Evolutionary conservation across 2,329 filamentous ascomycete species (phyloP).

Genomic region (Penicillium decumbens): DNA sequence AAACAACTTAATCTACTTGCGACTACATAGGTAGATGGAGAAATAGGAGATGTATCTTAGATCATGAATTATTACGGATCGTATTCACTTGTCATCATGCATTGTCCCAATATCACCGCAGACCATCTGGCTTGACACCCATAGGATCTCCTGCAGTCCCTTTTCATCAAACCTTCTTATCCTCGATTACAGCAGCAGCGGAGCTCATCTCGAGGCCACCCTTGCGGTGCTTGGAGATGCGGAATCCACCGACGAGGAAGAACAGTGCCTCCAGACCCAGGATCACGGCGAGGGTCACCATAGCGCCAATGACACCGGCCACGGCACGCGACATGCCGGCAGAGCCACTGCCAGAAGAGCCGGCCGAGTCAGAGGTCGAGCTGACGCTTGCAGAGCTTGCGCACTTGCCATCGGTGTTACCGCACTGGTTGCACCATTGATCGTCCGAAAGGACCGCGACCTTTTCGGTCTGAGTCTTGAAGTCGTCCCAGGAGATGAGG

Average conservation of each 20-base stretch:
- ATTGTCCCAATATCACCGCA: not conserved
- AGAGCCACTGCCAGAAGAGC: conserved; percentile 21
- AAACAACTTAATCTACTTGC: not conserved
- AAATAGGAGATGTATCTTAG: not conserved
- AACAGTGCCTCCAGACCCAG: conserved; percentile 53
- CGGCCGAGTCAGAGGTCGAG: conserved; percentile 20
- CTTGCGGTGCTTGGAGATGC: conserved; percentile 53
- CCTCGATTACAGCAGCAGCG: conserved; percentile 11
- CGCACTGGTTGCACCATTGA: conserved; percentile 71
- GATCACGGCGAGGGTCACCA: conserved; percentile 64
- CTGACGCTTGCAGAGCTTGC: conserved; percentile 35
- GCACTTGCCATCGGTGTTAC: conserved; percentile 65
- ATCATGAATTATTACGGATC: conserved; percentile 1
- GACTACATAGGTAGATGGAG: too few relatives aligned
- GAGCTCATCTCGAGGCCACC: conserved; percentile 8
- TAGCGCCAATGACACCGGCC: conserved; percentile 74
- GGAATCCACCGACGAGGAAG: conserved; percentile 54
- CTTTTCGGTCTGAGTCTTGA: conserved; percentile 58
- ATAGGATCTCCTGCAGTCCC: not conserved
- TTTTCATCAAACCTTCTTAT: conserved; percentile 15
- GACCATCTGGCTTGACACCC: not conserved
- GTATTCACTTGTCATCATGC: conserved; percentile 6
- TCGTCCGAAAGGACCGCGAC: conserved; percentile 62
- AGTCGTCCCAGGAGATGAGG: conserved; percentile 64
- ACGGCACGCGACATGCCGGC: conserved; percentile 61